Conservation (phyloP, 1,284 basidiomycete species). For the Athelia psychrophila region DNA sequence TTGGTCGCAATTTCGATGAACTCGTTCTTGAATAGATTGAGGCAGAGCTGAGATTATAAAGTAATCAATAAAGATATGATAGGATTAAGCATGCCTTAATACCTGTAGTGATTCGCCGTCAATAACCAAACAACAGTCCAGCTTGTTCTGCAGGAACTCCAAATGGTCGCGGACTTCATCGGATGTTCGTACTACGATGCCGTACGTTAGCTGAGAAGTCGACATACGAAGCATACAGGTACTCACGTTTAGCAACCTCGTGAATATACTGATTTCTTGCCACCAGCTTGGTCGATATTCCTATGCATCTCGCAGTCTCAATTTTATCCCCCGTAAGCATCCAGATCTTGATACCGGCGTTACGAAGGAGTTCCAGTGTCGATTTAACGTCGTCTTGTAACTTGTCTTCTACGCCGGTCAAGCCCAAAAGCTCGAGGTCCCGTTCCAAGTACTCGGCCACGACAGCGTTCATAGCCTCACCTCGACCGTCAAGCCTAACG, state of each 20-base stretch:
- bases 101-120: conserved; percentile 97
- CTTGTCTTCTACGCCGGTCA: conserved; percentile 99
- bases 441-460: conserved; percentile 80
- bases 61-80: not conserved
- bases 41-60: conserved; percentile 61
- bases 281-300: conserved; percentile 95
- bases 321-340: conserved; percentile 99
- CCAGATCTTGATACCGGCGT: conserved; percentile 99
- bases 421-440: conserved; percentile 88
- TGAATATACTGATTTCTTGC: conserved; percentile 97
- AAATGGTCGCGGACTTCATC: conserved; percentile 86
- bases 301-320: conserved; percentile 98
- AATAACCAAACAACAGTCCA: conserved; percentile 97
- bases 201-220: conserved; percentile 4
- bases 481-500: conserved; percentile 73
- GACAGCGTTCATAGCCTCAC: conserved; percentile 77
- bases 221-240: conserved; percentile 1
- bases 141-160: conserved; percentile 93
- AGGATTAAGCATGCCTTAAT: not conserved
- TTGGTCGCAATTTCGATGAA: conserved; percentile 97
- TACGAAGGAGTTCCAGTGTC: conserved; percentile 90
- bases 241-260: conserved; percentile 89
- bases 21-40: conserved; percentile 88
- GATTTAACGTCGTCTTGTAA: conserved; percentile 96
- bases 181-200: conserved; percentile 68